Evolutionary conservation across 352 stramenopile species (phyloP), one percentile per base, ranked within the genome.

Genomic region (Pythium coloratum): DNA sequence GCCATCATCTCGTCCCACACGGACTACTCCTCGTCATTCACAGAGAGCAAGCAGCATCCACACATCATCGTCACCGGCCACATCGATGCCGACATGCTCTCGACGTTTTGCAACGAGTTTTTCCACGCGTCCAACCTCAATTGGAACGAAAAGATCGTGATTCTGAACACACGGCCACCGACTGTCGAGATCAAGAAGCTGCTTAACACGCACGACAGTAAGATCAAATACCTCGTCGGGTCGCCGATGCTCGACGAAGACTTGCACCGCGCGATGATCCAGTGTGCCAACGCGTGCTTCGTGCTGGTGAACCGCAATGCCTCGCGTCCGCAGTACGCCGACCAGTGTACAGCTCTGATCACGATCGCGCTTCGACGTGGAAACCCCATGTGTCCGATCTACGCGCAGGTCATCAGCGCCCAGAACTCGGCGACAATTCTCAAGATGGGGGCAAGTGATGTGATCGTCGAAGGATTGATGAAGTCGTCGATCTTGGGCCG

Each of bases 121-220:
- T 96, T 96, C 60, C 88, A 96, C 59, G 65, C 86, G 0, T 88
- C 82, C 59, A 94, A 96, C 50, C 63, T 93, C 26, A 91, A 93
- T 53, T 92, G 85, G 80, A 92, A 92, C 60, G 86, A 92, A 47
- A 80, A 88, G 13, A 76, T 92, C 6, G 83, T 96, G 14, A 91
- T 96, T 18, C 18, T 96, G 8, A 87, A 91, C 49, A 72, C 84
- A 3, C 65, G 74, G 2, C 83, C 81, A 18, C 88, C 88, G 5
- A 78, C 76, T 0, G 55, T 78, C 13, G 81, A 92, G 20, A 80
- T 94, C 30, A 90, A 88, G 62, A 91, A 90, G 64, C 76, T 92
- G 24, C 68, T 94, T n/a, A 88, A 93, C 54, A 50, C 65, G 2
- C 70, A 92, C 14, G 88, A 93, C 26, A 89, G 76, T 58, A 92